Evolutionary conservation across 495 filamentous ascomycete genomes (phyloP), one percentile per base, ranked within the genome.

Genomic region (Penicillium parvum): DNA sequence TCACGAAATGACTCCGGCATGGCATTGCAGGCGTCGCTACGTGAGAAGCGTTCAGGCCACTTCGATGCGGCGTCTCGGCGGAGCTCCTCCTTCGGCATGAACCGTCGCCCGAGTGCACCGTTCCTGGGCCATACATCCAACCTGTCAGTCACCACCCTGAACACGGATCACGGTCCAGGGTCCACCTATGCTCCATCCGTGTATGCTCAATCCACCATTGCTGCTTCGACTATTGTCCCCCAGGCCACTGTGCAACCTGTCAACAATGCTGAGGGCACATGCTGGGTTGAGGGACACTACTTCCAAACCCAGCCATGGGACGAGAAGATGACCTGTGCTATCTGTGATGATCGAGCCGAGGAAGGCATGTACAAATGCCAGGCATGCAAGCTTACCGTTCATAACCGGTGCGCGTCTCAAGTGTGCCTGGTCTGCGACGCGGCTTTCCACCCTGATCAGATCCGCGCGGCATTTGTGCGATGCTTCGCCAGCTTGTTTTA

Each of bases 151-250:
- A 92, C 87, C 7, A 88, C 88, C 4, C 69, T 95, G 43, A 84
- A 81, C 42, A 81, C 82, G 15, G 87, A 90, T 49, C 76, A 79
- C 45, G 76, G 84, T 34, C 78, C 84, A 12, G 80, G 81, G 2
- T 91, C 82, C 10, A 84, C 82, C 3, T 98, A 98, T 68, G 90
- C 92, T 2, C 91, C 92, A 2, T 96, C 91, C 3, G 88, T 90
- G 2, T 98, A 96, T 65, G 92, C 92, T 2, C 88, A 91, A 54
- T 96, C 90, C 11, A 98, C 92, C 7, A 75, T 97, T n/a, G 92
- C 92, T 21, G 92, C 92, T n/a, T 95, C 89, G 10, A 98, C 92
- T 0, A 83, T 98, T 55, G 95, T 98, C 79, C 91, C 92, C 9
- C 88, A 89, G 58, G 79, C 94, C 66, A 71, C 88, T 34, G 72